Percentiles rank a stretch among this genome's conserved stretches.
These are phyloP conservation scores for Typha latifolia DNA, from an alignment of 176 grass and related monocot species.

Conservation along the genomic window DNA sequence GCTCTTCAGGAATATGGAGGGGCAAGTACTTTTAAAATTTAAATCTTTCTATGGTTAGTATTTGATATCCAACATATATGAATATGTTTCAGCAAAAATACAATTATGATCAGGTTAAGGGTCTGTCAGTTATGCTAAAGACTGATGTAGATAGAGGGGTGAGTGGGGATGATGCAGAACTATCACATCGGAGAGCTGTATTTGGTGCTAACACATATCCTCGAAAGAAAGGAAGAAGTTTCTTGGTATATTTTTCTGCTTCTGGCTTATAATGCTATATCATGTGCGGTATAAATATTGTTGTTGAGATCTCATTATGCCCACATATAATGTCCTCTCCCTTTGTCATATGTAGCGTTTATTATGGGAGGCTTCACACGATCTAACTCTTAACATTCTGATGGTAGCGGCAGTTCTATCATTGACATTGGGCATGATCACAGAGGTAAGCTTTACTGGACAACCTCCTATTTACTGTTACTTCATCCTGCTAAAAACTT, in stretches of 20 bases:
- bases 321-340: neutral
- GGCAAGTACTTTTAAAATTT: conserved; percentile 15
- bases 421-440: conserved; percentile 77
- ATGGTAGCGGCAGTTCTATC: conserved; percentile 87
- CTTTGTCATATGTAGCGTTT: conserved; percentile 51
- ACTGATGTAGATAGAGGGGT: conserved; percentile 10
- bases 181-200: conserved; percentile 10
- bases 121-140: conserved; percentile 11
- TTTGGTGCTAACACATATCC: conserved; percentile 28
- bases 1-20: conserved; percentile 22
- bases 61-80: neutral
- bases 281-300: neutral
- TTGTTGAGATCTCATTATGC: neutral
- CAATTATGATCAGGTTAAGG: conserved; percentile 9
- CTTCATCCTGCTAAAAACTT: neutral
- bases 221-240: conserved; percentile 21
- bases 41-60: neutral
- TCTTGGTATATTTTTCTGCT: conserved; percentile 11
- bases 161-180: conserved; percentile 16
- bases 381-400: conserved; percentile 86
- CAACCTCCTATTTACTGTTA: neutral
- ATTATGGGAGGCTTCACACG: conserved; percentile 83
- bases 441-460: conserved; percentile 49
- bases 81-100: neutral
- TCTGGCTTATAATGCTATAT: neutral